These are phyloP conservation scores for Parietaria judaica DNA, from an alignment of 306 rosid genomes.

Conservation along the genomic window DNA sequence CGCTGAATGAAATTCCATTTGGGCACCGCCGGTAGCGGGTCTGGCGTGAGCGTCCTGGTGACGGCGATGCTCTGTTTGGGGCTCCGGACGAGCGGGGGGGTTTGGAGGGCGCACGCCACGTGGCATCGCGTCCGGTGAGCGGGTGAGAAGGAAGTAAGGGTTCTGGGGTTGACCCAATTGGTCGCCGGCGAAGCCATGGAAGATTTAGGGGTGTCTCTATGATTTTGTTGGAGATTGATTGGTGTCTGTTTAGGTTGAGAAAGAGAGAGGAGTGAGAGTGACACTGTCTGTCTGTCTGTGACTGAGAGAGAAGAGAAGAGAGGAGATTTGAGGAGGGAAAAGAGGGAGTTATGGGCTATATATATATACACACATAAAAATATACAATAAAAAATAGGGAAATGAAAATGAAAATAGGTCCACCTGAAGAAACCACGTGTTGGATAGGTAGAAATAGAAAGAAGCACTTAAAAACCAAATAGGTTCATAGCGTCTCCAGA, in stretches of 20 bases:
- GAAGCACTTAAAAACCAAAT: conserved; percentile 22
- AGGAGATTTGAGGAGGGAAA: conserved; percentile 7
- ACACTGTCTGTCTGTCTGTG: not conserved
- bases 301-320: not conserved
- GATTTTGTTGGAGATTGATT: conserved; percentile 3
- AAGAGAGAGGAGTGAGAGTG: conserved; percentile 7
- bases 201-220: not conserved
- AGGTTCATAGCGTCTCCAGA: conserved; percentile 12
- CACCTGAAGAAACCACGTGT: conserved; percentile 68
- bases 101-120: conserved; percentile 47
- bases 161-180: conserved; percentile 27
- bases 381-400: conserved; percentile 1
- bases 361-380: conserved; percentile 30
- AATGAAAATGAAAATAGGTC: conserved; percentile 19
- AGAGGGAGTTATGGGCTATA: conserved; percentile 16
- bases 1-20: conserved; percentile 50
- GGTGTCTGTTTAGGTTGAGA: conserved; percentile 3
- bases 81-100: conserved; percentile 36
- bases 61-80: conserved; percentile 23
- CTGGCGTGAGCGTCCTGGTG: not conserved
- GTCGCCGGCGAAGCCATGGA: conserved; percentile 33
- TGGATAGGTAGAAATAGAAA: conserved; percentile 25
- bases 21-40: not conserved
- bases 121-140: not conserved
- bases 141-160: conserved; percentile 13